phyloP scores from a whole-genome alignment of 495 filamentous ascomycete species.

The Amorphotheca resinae region DNA sequence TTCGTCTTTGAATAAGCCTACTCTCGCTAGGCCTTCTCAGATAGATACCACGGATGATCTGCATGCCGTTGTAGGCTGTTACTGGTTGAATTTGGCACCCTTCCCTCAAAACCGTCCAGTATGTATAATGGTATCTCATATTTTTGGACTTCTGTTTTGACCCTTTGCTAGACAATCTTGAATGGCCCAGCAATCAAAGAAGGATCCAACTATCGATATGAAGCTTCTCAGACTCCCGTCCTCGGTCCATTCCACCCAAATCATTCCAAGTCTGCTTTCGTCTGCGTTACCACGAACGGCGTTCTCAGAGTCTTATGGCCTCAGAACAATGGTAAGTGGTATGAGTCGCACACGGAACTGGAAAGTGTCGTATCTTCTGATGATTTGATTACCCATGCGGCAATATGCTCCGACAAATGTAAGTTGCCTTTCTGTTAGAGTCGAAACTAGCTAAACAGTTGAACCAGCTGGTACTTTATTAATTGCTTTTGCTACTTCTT shows the following conservation, averaged over 20 bases:
- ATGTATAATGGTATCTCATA: slow-evolving; percentile 14
- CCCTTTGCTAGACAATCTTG: slow-evolving; percentile 11
- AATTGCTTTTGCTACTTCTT: slow-evolving; percentile 51
- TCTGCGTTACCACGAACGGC: slow-evolving; percentile 60
- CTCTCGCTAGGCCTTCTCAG: slow-evolving; percentile 37
- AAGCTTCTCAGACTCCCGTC: slow-evolving; percentile 35
- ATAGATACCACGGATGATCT: slow-evolving; percentile 57
- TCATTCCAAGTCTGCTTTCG: slow-evolving; percentile 49
- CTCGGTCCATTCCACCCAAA: slow-evolving; percentile 57
- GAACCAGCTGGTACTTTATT: slow-evolving; percentile 38
- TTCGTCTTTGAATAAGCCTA: slow-evolving; percentile 55
- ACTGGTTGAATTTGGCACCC: slow-evolving; percentile 56
- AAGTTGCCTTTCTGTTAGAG: slow-evolving; percentile 11
- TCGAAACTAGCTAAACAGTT: neutral
- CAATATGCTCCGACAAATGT: slow-evolving; percentile 63
- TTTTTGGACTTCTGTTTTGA: slow-evolving; percentile 1
- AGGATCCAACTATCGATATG: slow-evolving; percentile 32
- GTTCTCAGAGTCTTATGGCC: slow-evolving; percentile 52
- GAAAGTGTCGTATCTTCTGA: slow-evolving; percentile 57
- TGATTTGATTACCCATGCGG: slow-evolving; percentile 67
- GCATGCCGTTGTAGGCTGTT: slow-evolving; percentile 64
- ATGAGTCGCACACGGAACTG: slow-evolving; percentile 52
- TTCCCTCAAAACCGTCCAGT: slow-evolving; percentile 33
- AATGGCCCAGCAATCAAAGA: slow-evolving; percentile 34
- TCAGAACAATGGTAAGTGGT: slow-evolving; percentile 56